phyloP scores from a whole-genome alignment of 192 early-diverging fungal genomes.

The Irineochytrium annulatum region DNA sequence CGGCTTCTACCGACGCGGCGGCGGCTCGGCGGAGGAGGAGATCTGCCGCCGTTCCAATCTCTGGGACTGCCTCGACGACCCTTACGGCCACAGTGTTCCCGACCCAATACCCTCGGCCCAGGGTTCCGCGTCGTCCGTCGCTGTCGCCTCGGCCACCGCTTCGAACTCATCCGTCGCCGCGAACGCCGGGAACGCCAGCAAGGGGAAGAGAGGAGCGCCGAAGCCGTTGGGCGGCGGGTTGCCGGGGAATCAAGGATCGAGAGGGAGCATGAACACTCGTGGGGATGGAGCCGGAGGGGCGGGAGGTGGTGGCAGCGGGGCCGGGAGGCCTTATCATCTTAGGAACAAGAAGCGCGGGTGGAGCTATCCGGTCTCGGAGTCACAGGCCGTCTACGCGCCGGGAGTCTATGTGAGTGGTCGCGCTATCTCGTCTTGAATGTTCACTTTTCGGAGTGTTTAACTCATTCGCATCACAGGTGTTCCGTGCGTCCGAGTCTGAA shows the following conservation, averaged over 20 bases:
- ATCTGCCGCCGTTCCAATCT: conserved; percentile 14
- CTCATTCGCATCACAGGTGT: neutral
- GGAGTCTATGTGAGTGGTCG: conserved; percentile 2
- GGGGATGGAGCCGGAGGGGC: too few relatives aligned
- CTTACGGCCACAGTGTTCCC: conserved; percentile 2
- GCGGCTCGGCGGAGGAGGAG: conserved; percentile 15
- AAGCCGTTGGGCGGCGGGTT: too few relatives aligned
- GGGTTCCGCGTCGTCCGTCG: neutral
- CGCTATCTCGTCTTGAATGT: neutral
- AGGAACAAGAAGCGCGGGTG: neutral
- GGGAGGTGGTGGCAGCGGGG: too few relatives aligned
- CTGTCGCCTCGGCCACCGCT: neutral
- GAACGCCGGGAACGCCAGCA: too few relatives aligned
- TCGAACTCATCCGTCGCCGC: neutral
- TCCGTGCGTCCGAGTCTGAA: neutral
- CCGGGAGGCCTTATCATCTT: too few relatives aligned
- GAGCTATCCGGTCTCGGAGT: neutral
- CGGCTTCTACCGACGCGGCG: conserved; percentile 17
- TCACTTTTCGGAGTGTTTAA: neutral
- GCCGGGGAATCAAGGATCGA: too few relatives aligned
- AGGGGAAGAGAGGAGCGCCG: too few relatives aligned
- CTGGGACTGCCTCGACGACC: conserved; percentile 23
- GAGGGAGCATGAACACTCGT: too few relatives aligned
- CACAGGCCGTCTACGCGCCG: neutral
- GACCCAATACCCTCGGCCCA: neutral